phyloP scores from a whole-genome alignment of 148 eudicot species.

The Dysphania ambrosioides region DNA sequence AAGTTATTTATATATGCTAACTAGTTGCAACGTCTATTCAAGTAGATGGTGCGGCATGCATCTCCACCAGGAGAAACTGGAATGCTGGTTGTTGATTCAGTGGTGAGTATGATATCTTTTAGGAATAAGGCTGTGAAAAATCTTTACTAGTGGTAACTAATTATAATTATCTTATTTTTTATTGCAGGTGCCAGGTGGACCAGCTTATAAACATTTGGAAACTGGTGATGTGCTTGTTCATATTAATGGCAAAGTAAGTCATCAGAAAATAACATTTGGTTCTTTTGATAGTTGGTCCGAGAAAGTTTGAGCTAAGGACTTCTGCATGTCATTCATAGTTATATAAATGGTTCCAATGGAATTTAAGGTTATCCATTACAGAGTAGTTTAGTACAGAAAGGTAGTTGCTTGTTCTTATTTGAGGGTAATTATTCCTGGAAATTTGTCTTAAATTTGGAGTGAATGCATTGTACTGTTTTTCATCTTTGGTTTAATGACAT shows the following conservation, averaged over 20 bases:
- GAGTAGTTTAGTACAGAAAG: neutral
- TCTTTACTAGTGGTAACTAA: neutral
- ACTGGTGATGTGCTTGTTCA: slow-evolving; percentile 95
- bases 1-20: neutral
- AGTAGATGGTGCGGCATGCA: slow-evolving; percentile 84
- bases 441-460: neutral
- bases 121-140: neutral
- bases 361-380: neutral
- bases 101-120: slow-evolving; percentile 51
- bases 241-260: slow-evolving; percentile 73
- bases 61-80: slow-evolving; percentile 89
- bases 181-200: slow-evolving; percentile 95
- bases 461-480: neutral
- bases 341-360: neutral
- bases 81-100: slow-evolving; percentile 96
- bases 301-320: neutral
- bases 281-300: neutral
- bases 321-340: neutral
- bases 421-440: neutral
- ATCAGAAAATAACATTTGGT: neutral
- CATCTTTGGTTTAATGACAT: neutral
- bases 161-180: slow-evolving; percentile 1
- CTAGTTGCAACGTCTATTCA: slow-evolving; percentile 23
- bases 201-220: slow-evolving; percentile 77
- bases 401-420: neutral